Conservation (phyloP, 1,284 basidiomycete genomes). For the Fomes fomentarius region DNA sequence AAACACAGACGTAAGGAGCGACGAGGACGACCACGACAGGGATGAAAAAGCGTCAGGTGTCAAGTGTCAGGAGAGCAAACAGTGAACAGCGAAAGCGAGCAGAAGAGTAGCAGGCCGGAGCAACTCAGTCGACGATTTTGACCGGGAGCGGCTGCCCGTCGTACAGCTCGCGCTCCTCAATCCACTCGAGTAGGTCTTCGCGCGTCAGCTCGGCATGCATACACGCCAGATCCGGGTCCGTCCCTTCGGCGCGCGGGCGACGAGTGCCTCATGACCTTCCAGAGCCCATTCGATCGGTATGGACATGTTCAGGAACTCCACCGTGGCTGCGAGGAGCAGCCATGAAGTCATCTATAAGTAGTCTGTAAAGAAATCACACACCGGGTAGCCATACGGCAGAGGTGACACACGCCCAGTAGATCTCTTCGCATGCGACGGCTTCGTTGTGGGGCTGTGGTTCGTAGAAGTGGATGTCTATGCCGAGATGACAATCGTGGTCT, state of each 20-base stretch:
- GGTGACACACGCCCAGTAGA: constrained; percentile 12
- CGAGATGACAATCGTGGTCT: constrained; percentile 7
- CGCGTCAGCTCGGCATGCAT: constrained; percentile 14
- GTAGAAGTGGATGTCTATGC: constrained; percentile 7
- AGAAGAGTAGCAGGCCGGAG: not conserved
- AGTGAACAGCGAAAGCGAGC: not conserved
- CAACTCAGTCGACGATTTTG: constrained; percentile 8
- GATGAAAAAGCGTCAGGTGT: not conserved
- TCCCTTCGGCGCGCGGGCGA: constrained; percentile 12
- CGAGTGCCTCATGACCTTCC: constrained; percentile 6
- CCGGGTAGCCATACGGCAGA: constrained; percentile 15
- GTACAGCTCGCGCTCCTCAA: constrained; percentile 18
- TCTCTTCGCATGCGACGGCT: constrained; percentile 7
- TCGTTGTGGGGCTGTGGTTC: constrained; percentile 10
- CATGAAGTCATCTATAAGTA: constrained; percentile 1
- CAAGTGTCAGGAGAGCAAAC: not conserved
- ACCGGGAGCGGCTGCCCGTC: constrained; percentile 11
- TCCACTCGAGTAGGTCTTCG: constrained; percentile 17
- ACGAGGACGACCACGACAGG: not conserved
- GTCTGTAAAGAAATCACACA: constrained; percentile 4
- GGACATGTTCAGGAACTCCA: constrained; percentile 8
- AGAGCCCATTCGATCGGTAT: constrained; percentile 12
- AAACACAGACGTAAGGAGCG: not conserved
- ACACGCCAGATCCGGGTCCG: constrained; percentile 12
- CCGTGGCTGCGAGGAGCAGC: constrained; percentile 7